Base-by-base conservation (phyloP, 176 grass and related monocot species). In the Zoysia japonica region DNA sequence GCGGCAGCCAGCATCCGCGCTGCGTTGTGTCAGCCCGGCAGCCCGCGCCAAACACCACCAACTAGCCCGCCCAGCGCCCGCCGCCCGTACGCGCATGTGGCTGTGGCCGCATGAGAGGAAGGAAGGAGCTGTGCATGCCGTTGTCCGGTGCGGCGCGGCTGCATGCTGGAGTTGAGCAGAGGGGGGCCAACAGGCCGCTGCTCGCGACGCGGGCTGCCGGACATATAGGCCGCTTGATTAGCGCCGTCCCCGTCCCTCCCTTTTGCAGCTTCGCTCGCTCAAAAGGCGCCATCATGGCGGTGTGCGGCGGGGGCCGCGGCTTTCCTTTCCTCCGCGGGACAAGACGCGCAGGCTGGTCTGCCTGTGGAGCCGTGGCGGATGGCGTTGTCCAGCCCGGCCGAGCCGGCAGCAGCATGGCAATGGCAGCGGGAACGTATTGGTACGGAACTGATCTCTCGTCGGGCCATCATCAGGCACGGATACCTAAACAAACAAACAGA, bases 201-300 rank as follows among this genome's bases (percentile, higher is more conserved):
- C 45, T 47, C 45, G 5, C 45, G 45, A 47, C 45, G 13, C 40
- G 8, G 6, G 51, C 20, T 47, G 57, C 45, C 45, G 45, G 45
- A 47, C 45, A 7, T 47, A 39, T 56, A 52, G 7, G 76, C 37
- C 7, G 55, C 12, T 9, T 15, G 6, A 17, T 40, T 38, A 38
- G 65, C n/a, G n/a, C 65, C 35, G 6, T 13, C 72, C 28, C 28
- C 28, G 28, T 28, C 28, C 28, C 38, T 41, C 57, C 9, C 57
- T 61, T 61, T 61, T 35, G 57, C 57, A 61, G 57, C 10, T 28
- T 43, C 39, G 28, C 69, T 35, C 2, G 69, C 80, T 61, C 47
- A 71, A 88, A 88, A 88, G 81, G 81, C 11, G 54, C 70, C 70
- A 84, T 88, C 81, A 88, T 88, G 52, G 57, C 57, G 20, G 51